Evolutionary conservation across 2,329 filamentous ascomycete genomes (phyloP).

Genomic region (Alternaria hordeiaustralica): DNA sequence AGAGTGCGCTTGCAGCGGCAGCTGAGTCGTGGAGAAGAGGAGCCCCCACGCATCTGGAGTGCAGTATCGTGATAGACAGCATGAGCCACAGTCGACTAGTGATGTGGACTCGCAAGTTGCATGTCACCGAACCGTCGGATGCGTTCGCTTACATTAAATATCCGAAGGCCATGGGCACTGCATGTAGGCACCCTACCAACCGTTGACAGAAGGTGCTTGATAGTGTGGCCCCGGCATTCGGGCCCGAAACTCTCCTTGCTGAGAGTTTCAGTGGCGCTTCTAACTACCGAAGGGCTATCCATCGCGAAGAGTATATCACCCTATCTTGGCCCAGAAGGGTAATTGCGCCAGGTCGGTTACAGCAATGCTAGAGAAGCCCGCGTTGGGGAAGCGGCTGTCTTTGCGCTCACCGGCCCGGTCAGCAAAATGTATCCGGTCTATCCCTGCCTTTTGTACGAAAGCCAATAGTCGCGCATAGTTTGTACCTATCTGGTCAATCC

Average conservation of each 20-base stretch:
- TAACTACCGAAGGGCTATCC: constrained; percentile 2
- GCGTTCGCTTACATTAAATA: neutral
- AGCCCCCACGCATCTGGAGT: constrained; percentile 16
- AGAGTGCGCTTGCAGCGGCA: constrained; percentile 37
- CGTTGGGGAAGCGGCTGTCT: constrained; percentile 44
- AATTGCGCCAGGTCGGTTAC: constrained; percentile 35
- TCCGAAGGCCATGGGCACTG: constrained; percentile 16
- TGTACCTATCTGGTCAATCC: constrained; percentile 82
- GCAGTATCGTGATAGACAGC: constrained; percentile 8
- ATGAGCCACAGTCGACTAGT: neutral
- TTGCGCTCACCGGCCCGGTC: constrained; percentile 29
- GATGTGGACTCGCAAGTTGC: neutral
- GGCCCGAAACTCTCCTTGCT: constrained; percentile 12
- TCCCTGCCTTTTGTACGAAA: constrained; percentile 72
- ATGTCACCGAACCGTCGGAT: constrained; percentile 1
- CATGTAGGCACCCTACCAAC: constrained; percentile 17
- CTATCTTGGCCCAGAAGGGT: constrained; percentile 37
- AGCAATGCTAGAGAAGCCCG: constrained; percentile 44
- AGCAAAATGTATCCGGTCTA: constrained; percentile 61
- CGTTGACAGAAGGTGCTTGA: constrained; percentile 7
- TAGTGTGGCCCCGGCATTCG: constrained; percentile 11
- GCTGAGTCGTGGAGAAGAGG: constrained; percentile 13
- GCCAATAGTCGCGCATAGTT: constrained; percentile 76
- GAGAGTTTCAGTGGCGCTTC: constrained; percentile 14
- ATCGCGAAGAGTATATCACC: constrained; percentile 13